These are phyloP conservation scores for Blastomyces parvus DNA, from an alignment of 2,329 filamentous ascomycete species.

Conservation along the genomic window DNA sequence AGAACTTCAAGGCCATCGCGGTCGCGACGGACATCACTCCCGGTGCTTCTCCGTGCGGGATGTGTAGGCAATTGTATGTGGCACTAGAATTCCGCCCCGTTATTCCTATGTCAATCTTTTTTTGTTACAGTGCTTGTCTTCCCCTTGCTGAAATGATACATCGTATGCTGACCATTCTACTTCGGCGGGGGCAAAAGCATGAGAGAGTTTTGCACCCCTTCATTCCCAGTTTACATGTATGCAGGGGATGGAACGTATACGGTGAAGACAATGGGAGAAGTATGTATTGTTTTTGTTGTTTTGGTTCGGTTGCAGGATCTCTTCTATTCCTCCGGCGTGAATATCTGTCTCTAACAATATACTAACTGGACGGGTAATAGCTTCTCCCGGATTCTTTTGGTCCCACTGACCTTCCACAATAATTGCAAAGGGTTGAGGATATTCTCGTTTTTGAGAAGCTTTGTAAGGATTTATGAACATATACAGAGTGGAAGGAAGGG, in stretches of 20 bases:
- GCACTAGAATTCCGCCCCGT: too few relatives aligned
- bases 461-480: not conserved
- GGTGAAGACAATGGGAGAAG: constrained; percentile 32
- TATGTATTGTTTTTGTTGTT: constrained; percentile 20
- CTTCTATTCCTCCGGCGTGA: not conserved
- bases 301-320: not conserved
- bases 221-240: constrained; percentile 82
- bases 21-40: constrained; percentile 70
- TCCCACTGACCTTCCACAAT: constrained; percentile 45
- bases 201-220: constrained; percentile 61
- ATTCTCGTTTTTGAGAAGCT: not conserved
- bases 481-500: not conserved
- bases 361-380: constrained; percentile 31
- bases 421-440: not conserved
- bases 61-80: constrained; percentile 80
- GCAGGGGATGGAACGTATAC: constrained; percentile 62
- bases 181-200: constrained; percentile 38
- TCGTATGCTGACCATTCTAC: not conserved
- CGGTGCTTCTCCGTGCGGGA: constrained; percentile 70
- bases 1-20: constrained; percentile 64
- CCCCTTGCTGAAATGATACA: not conserved
- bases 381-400: constrained; percentile 61
- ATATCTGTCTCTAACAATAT: not conserved
- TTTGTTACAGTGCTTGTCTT: not conserved
- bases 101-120: not conserved